Evolutionary conservation across 306 rosid genomes (phyloP).

Genomic region (Pachyrhizus erosus): DNA sequence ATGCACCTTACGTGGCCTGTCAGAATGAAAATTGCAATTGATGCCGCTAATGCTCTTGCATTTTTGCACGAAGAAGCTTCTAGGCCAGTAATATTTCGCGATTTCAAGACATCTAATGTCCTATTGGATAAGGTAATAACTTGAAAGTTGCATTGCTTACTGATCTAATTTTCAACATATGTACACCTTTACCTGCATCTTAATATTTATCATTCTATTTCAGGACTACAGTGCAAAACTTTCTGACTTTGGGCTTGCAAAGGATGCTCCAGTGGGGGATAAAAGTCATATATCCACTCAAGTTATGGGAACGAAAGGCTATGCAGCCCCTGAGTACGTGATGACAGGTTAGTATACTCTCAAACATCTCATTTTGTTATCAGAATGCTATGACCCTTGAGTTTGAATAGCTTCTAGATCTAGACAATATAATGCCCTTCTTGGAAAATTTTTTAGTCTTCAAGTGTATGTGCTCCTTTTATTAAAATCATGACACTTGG

Average conservation of each 20-base stretch:
- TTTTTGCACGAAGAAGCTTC: slow-evolving; percentile 70
- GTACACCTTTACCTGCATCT: not conserved
- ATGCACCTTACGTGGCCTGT: slow-evolving; percentile 61
- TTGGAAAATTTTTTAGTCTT: not conserved
- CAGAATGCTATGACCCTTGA: not conserved
- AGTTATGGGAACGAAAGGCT: slow-evolving; percentile 72
- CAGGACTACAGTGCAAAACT: slow-evolving; percentile 75
- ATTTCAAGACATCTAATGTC: slow-evolving; percentile 72
- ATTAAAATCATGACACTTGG: not conserved
- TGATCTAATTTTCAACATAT: not conserved
- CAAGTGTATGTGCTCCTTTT: not conserved
- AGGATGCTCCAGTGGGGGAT: slow-evolving; percentile 69
- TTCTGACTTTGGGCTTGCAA: slow-evolving; percentile 74
- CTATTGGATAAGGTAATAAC: slow-evolving; percentile 61
- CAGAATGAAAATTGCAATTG: slow-evolving; percentile 65
- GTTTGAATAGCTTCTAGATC: not conserved
- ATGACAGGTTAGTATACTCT: slow-evolving; percentile 62
- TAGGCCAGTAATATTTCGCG: slow-evolving; percentile 64
- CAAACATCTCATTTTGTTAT: not conserved
- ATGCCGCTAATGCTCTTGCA: slow-evolving; percentile 77
- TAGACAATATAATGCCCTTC: too few relatives aligned
- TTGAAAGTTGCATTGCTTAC: not conserved
- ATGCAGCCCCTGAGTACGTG: slow-evolving; percentile 73
- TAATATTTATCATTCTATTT: not conserved
- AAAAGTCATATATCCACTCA: slow-evolving; percentile 66